Conservation (phyloP, 352 stramenopile genomes). For the Plasmopara viticola region DNA sequence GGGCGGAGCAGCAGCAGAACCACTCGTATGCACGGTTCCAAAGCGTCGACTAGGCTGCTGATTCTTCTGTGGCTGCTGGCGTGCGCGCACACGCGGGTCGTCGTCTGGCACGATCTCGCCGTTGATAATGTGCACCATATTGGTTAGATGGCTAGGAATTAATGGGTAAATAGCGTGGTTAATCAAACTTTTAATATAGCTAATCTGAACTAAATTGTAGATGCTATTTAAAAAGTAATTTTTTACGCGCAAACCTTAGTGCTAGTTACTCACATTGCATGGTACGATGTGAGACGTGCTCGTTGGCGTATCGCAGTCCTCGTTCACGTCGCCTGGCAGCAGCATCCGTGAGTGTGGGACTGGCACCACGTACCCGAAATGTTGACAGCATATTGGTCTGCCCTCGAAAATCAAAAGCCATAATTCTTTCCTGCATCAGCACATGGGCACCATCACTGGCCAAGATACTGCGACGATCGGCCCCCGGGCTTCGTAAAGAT, state of each 20-base stretch:
- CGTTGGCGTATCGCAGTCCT: conserved; percentile 27
- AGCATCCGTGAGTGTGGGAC: conserved; percentile 20
- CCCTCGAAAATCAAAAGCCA: conserved; percentile 33
- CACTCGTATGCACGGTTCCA: conserved; percentile 23
- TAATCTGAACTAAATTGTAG: background rate
- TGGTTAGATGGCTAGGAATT: background rate
- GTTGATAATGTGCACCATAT: conserved; percentile 87
- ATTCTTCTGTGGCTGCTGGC: conserved; percentile 13
- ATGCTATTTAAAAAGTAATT: background rate
- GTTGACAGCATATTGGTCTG: conserved; percentile 20
- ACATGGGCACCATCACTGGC: conserved; percentile 41
- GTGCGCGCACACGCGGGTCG: conserved; percentile 60
- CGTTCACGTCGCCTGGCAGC: conserved; percentile 34
- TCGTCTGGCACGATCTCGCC: conserved; percentile 82
- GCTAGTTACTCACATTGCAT: conserved; percentile 3
- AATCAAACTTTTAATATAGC: no score
- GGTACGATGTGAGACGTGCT: conserved; percentile 21
- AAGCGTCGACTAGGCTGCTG: conserved; percentile 18
- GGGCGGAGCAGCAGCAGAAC: conserved; percentile 7
- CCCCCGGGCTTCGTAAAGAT: conserved; percentile 9
- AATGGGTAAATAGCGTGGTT: no score
- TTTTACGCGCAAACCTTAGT: background rate
- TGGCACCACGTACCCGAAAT: conserved; percentile 40
- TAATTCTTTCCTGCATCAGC: conserved; percentile 47
- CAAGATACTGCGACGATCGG: conserved; percentile 39